phyloP scores from a whole-genome alignment of 257 asterid species.

The Buddleja alternifolia region DNA sequence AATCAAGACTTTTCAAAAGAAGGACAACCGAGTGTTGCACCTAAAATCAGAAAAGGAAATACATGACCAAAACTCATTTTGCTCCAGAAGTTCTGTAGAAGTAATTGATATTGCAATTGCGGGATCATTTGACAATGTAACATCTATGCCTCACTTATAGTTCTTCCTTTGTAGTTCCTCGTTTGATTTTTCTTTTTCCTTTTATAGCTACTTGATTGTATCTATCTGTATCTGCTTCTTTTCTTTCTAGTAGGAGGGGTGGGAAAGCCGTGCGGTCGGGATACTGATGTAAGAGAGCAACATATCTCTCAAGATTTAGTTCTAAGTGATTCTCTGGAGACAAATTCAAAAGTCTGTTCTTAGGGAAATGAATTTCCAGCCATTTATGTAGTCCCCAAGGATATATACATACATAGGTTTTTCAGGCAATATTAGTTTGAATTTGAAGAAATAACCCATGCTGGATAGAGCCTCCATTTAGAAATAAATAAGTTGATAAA shows the following conservation, averaged over 20 bases:
- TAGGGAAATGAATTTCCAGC: slow-evolving; percentile 6
- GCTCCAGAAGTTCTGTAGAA: background rate
- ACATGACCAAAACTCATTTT: background rate
- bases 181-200: background rate
- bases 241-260: background rate
- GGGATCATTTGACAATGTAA: background rate
- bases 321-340: slow-evolving; percentile 6
- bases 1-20: slow-evolving; percentile 5
- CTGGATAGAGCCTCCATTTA: background rate
- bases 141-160: background rate
- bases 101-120: background rate
- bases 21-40: background rate
- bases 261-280: slow-evolving; percentile 3
- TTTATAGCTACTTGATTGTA: background rate
- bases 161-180: background rate
- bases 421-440: background rate
- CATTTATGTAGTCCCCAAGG: slow-evolving; percentile 1
- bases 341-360: slow-evolving; percentile 18
- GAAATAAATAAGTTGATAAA: slow-evolving; percentile 5
- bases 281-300: background rate
- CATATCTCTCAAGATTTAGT: background rate
- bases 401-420: background rate
- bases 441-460: background rate
- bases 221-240: slow-evolving; percentile 14
- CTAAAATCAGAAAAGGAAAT: slow-evolving; percentile 2